Evolutionary conservation across 2,329 filamentous ascomycete genomes (phyloP), one percentile per base, ranked within the genome.

Genomic region (Aspergillus novoparasiticus): DNA sequence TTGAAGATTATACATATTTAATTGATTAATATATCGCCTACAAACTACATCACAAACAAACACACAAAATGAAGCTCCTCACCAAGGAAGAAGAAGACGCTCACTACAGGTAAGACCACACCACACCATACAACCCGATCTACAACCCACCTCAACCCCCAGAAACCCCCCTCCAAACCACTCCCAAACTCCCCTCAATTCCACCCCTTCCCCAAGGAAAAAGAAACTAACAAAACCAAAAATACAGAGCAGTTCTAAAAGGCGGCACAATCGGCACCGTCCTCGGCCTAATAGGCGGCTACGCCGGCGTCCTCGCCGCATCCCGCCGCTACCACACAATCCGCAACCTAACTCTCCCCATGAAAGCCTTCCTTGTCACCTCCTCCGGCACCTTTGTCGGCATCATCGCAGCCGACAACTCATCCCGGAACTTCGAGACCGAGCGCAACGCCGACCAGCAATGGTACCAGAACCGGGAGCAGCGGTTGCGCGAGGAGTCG

Each of bases 41-140:
- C 32, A 53, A 46, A 34, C 57, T 46, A 32, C 34, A 39, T 12
- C 6, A 50, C 34, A 50, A 39, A 60, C 54, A 59, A 32, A 59
- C 71, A 36, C 34, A 36, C 79, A 84, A 57, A 67, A 99, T 98
- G 95, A 98, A 97, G 90, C 84, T 98, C 76, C 86, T 98, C 77
- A 96, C 91, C 72, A 93, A 94, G 78, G 93, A 97, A 87, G 92
- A 97, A 82, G 94, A 97, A 82, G 78, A 84, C 64, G 91, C 87
- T 59, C 94, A 97, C 86, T 97, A 96, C 86, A 82, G 84, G 86
- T 88, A 80, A 30, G 32, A 62, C 34, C 56, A 46, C n/a, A 34
- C 32, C 50, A 41, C 43, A 19, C n/a, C 30, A 14, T 12, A 54
- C 30, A n/a, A 61, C 61, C 57, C 58, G n/a, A 23, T n/a, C 45